A percentile compares a stretch with the other conserved stretches of the same genome.
Conservation (phyloP, 2,329 filamentous ascomycete species). For the Calonectria pseudoturangicola region DNA sequence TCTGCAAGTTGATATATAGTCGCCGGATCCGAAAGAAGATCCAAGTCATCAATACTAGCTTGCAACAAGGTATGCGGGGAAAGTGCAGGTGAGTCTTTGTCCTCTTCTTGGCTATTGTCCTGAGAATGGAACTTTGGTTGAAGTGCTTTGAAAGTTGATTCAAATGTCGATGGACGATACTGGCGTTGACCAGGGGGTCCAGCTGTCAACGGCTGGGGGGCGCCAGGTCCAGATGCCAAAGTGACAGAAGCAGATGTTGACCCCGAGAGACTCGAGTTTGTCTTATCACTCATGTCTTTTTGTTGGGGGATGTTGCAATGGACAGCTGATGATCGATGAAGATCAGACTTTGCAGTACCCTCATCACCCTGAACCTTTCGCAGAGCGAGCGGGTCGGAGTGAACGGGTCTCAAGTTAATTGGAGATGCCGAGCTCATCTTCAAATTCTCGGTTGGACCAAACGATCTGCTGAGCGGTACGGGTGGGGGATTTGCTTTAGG, state of each 20-base stretch:
- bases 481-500: constrained; percentile 39
- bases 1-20: constrained; percentile 30
- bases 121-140: constrained; percentile 53
- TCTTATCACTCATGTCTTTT: constrained; percentile 44
- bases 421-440: constrained; percentile 31
- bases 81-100: constrained; percentile 51
- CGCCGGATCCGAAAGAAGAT: constrained; percentile 36
- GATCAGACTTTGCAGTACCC: constrained; percentile 31
- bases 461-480: constrained; percentile 33
- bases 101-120: constrained; percentile 51
- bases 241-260: constrained; percentile 45
- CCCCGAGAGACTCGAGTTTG: constrained; percentile 36
- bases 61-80: constrained; percentile 49
- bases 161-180: constrained; percentile 66
- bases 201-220: constrained; percentile 71
- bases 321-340: constrained; percentile 31
- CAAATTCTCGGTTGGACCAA: constrained; percentile 37
- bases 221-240: constrained; percentile 62
- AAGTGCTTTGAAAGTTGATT: constrained; percentile 61
- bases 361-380: constrained; percentile 39
- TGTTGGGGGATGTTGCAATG: constrained; percentile 36
- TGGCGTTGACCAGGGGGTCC: constrained; percentile 73
- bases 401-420: constrained; percentile 31
- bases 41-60: constrained; percentile 48
- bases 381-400: constrained; percentile 40